Conservation (phyloP, 2,329 filamentous ascomycete genomes). For the Alternaria angustiovoidea region DNA sequence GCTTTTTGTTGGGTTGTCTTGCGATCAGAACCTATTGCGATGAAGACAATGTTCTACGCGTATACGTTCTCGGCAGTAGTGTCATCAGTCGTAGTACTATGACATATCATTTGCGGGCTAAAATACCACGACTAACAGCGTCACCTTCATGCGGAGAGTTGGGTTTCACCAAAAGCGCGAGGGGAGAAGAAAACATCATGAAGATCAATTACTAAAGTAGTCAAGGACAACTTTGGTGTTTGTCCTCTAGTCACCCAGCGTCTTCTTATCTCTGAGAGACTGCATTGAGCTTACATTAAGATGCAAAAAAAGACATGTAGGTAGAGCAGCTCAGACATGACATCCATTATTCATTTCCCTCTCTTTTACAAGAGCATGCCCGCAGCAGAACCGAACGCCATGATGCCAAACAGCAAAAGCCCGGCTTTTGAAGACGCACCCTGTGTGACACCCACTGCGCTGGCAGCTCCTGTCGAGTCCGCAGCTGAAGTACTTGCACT, state of each 20-base stretch:
- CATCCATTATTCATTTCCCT: not conserved
- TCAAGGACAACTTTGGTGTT: not conserved
- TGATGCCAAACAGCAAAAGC: conserved; percentile 14
- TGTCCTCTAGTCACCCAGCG: not conserved
- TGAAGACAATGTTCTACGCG: too few relatives aligned
- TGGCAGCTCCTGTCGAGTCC: conserved; percentile 9
- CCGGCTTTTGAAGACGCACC: conserved; percentile 10
- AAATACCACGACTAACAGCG: too few relatives aligned
- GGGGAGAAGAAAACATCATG: not conserved
- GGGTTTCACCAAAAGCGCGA: not conserved
- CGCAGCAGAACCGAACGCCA: conserved; percentile 15
- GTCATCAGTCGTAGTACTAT: too few relatives aligned
- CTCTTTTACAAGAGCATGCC: conserved; percentile 17
- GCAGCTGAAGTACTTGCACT: conserved; percentile 5
- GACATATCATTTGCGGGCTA: too few relatives aligned
- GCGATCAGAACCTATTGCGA: too few relatives aligned
- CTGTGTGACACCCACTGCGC: conserved; percentile 4
- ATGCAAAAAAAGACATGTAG: not conserved
- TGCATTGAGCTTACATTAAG: not conserved
- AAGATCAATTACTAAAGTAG: not conserved
- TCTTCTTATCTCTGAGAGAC: too few relatives aligned
- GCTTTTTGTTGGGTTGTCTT: too few relatives aligned
- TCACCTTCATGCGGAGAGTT: too few relatives aligned
- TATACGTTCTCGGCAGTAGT: not conserved
- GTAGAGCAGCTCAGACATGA: not conserved